These are phyloP conservation scores for Colletotrichum sidae DNA, from an alignment of 2,329 filamentous ascomycete species.

Conservation along the genomic window DNA sequence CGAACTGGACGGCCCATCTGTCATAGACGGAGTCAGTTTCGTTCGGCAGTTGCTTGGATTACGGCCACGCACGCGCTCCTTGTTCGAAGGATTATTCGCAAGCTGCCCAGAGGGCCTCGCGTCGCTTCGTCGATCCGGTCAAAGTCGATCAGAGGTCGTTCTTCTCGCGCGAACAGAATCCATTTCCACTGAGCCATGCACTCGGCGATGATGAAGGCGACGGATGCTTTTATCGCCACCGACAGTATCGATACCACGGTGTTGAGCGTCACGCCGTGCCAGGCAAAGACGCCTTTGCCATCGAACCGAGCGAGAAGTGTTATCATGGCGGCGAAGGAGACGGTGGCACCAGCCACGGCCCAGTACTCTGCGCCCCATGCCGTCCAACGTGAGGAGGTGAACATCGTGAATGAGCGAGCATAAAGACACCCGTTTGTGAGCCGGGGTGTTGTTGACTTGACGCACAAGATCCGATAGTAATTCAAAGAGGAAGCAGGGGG, in stretches of 20 bases:
- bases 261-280: constrained; percentile 17
- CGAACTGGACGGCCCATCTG: not conserved
- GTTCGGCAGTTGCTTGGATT: not conserved
- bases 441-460: no score
- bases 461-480: no score
- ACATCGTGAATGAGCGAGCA: not conserved
- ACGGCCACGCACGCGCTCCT: constrained; percentile 1
- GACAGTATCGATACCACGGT: constrained; percentile 10
- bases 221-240: not conserved
- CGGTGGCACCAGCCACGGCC: not conserved
- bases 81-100: not conserved
- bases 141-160: constrained; percentile 15
- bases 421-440: no score
- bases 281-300: not conserved
- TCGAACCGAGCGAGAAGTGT: constrained; percentile 6
- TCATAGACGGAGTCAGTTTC: not conserved
- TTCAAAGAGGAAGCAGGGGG: no score
- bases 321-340: not conserved
- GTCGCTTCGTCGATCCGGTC: constrained; percentile 17
- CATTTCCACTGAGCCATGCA: constrained; percentile 31
- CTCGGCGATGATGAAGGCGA: constrained; percentile 7
- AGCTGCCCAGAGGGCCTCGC: not conserved
- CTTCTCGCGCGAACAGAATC: constrained; percentile 7
- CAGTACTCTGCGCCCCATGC: constrained; percentile 10
- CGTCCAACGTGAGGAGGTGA: constrained; percentile 6